These are phyloP conservation scores for Candida schatavii DNA, from an alignment of 805 yeast genomes.

Conservation along the genomic window DNA sequence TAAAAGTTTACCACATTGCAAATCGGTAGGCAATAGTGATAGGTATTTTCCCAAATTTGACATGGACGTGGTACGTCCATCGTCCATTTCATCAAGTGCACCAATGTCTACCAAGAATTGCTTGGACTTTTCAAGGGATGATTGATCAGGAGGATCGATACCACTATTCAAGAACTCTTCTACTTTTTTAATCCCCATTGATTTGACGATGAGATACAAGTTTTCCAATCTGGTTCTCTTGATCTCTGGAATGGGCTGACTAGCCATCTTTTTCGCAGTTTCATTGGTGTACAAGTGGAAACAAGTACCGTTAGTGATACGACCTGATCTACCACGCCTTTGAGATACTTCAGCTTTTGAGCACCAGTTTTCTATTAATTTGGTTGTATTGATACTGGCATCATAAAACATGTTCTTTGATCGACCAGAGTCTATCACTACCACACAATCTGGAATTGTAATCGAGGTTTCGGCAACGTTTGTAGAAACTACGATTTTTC, in stretches of 20 bases:
- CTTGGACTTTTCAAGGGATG: constrained; percentile 50
- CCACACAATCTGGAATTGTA: constrained; percentile 93
- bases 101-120: constrained; percentile 65
- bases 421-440: constrained; percentile 83
- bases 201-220: constrained; percentile 75
- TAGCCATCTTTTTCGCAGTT: constrained; percentile 54
- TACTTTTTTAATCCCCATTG: constrained; percentile 82
- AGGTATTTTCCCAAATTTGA: constrained; percentile 80
- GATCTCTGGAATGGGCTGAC: constrained; percentile 86
- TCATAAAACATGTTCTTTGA: constrained; percentile 78
- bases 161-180: constrained; percentile 68
- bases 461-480: constrained; percentile 97
- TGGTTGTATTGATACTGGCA: constrained; percentile 62
- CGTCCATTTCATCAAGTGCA: constrained; percentile 43
- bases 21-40: constrained; percentile 81
- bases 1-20: constrained; percentile 78
- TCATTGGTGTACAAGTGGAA: constrained; percentile 73
- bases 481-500: constrained; percentile 86
- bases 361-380: constrained; percentile 77
- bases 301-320: constrained; percentile 80
- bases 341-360: constrained; percentile 88
- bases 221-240: constrained; percentile 80
- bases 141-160: constrained; percentile 71
- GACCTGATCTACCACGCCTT: constrained; percentile 97
- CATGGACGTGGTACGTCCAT: constrained; percentile 39